Conservation (phyloP, 768 basidiomycete species). For the Cyclocybe cylindracea region DNA sequence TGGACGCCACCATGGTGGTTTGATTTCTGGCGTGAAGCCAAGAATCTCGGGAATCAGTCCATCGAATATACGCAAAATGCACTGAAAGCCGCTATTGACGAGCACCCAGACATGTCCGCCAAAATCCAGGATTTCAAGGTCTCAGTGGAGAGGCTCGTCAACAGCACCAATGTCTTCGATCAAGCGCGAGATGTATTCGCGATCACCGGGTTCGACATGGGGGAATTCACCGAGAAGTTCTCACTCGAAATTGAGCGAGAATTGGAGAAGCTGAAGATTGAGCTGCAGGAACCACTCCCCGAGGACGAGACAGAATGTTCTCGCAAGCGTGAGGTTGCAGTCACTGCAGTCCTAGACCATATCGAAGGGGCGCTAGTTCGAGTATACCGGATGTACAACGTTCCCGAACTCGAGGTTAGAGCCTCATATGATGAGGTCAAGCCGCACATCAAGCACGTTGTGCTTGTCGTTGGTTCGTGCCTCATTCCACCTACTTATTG, state of each 20-base stretch:
- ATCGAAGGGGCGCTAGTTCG: slow-evolving; percentile 24
- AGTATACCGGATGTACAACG: slow-evolving; percentile 18
- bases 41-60: no score
- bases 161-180: no score
- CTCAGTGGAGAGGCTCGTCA: no score
- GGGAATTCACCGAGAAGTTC: neutral
- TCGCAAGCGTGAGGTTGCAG: slow-evolving; percentile 19
- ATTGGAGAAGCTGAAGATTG: slow-evolving; percentile 22
- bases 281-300: slow-evolving; percentile 29
- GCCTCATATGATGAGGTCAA: slow-evolving; percentile 22
- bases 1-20: no score
- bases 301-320: slow-evolving; percentile 29
- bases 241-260: slow-evolving; percentile 13
- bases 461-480: slow-evolving; percentile 24
- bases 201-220: neutral
- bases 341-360: slow-evolving; percentile 21
- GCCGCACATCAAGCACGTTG: slow-evolving; percentile 18
- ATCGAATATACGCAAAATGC: no score
- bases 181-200: no score
- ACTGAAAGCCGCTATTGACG: no score
- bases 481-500: neutral
- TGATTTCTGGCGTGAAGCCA: no score
- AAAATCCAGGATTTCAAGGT: no score
- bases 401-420: slow-evolving; percentile 23
- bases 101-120: no score